phyloP scores from a whole-genome alignment of 352 stramenopile species.

The Phytophthora sojae region DNA sequence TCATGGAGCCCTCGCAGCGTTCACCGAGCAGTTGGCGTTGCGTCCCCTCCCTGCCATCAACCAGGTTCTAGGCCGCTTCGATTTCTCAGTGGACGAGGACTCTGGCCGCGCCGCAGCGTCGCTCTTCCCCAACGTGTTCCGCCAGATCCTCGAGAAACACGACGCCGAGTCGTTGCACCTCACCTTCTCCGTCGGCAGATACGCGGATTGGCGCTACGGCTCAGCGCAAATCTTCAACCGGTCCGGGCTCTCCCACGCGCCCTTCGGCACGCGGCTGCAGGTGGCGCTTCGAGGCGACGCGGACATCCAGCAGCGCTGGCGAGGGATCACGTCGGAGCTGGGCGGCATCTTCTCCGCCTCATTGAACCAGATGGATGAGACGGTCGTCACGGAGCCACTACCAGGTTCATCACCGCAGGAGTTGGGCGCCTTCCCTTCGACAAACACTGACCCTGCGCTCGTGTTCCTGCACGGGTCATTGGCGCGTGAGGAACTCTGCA shows the following conservation, averaged over 20 bases:
- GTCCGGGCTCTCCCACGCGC: conserved; percentile 42
- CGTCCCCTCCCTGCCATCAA: conserved; percentile 51
- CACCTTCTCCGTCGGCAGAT: conserved; percentile 72
- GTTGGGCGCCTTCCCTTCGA: conserved; percentile 20
- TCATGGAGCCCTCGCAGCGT: conserved; percentile 27
- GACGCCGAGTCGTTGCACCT: conserved; percentile 72
- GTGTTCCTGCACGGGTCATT: conserved; percentile 72
- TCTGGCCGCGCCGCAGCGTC: conserved; percentile 4
- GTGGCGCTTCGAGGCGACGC: conserved; percentile 50
- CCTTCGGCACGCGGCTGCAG: conserved; percentile 73
- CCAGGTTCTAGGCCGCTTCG: conserved; percentile 68
- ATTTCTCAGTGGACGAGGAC: conserved; percentile 49
- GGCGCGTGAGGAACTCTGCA: conserved; percentile 85
- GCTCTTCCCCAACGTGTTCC: conserved; percentile 64
- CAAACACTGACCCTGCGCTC: conserved; percentile 10
- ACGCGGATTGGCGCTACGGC: conserved; percentile 60
- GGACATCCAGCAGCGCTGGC: conserved; percentile 52
- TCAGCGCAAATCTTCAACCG: conserved; percentile 25
- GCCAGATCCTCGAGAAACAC: conserved; percentile 79
- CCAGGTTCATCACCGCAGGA: conserved; percentile 12
- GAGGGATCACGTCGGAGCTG: conserved; percentile 75
- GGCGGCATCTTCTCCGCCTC: conserved; percentile 86
- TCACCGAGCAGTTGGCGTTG: conserved; percentile 60
- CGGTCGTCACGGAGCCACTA: conserved; percentile 40
- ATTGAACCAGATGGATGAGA: conserved; percentile 80